Evolutionary conservation across 352 stramenopile genomes (phyloP).

Genomic region (Phytophthora megakarya): DNA sequence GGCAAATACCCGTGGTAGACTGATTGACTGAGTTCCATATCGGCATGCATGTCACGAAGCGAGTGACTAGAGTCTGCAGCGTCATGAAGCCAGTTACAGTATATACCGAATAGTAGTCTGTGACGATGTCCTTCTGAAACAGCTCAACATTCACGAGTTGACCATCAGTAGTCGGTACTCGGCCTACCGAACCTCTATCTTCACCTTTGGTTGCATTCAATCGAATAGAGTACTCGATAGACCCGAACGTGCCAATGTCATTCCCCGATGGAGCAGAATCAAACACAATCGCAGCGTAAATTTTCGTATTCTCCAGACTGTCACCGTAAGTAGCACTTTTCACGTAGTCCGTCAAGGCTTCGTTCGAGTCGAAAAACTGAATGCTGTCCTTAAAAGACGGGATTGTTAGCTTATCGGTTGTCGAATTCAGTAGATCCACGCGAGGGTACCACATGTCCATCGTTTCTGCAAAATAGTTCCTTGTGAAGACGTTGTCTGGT

Average conservation of each 20-base stretch:
- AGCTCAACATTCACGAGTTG: neutral
- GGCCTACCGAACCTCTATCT: neutral
- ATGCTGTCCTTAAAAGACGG: conserved; percentile 57
- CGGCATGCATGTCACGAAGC: conserved; percentile 41
- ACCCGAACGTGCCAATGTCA: conserved; percentile 43
- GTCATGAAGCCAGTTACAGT: neutral
- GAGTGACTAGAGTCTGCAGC: neutral
- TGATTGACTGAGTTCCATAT: conserved; percentile 45
- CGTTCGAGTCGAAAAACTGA: conserved; percentile 49
- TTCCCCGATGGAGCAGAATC: conserved; percentile 36
- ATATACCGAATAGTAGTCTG: neutral
- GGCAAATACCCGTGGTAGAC: conserved; percentile 48
- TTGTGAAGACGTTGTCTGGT: conserved; percentile 54
- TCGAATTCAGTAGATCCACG: conserved; percentile 38
- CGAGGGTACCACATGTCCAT: conserved; percentile 64
- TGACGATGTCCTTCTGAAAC: neutral
- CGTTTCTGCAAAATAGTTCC: conserved; percentile 57
- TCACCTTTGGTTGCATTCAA: neutral
- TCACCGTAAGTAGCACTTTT: conserved; percentile 48
- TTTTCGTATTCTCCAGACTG: conserved; percentile 44
- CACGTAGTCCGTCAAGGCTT: conserved; percentile 51
- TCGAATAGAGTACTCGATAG: conserved; percentile 62
- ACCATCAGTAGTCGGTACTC: neutral
- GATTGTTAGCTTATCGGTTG: conserved; percentile 24
- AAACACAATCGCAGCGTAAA: conserved; percentile 64